Evolutionary conservation across 768 basidiomycete species (phyloP).

Genomic region (Epithele typhae): DNA sequence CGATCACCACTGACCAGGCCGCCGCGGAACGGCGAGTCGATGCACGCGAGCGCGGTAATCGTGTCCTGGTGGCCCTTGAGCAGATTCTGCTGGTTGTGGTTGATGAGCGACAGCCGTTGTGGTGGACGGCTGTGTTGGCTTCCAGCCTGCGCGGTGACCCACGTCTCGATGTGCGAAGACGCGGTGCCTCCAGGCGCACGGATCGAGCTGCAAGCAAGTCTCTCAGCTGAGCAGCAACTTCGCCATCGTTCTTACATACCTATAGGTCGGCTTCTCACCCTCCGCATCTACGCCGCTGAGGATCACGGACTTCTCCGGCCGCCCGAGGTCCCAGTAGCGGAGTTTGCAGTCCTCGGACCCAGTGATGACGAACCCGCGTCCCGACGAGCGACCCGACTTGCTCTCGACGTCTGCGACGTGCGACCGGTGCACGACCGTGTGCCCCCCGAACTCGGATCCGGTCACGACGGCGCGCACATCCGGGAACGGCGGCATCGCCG

Average conservation of each 20-base stretch:
- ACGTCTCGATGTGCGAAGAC: conserved; percentile 60
- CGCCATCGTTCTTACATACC: conserved; percentile 37
- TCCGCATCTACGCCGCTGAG: conserved; percentile 79
- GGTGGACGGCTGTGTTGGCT: conserved; percentile 61
- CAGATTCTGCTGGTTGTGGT: conserved; percentile 78
- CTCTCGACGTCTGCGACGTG: conserved; percentile 21
- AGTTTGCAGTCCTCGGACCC: conserved; percentile 90
- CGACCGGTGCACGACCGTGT: conserved; percentile 37
- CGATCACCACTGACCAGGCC: conserved; percentile 91
- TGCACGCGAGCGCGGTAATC: conserved; percentile 77
- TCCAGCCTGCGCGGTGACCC: conserved; percentile 40
- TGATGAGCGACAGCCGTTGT: conserved; percentile 73
- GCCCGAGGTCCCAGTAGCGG: conserved; percentile 82
- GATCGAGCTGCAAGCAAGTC: conserved; percentile 24
- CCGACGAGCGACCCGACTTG: conserved; percentile 34
- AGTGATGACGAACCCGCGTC: conserved; percentile 73
- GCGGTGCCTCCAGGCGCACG: conserved; percentile 40
- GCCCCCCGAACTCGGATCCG: conserved; percentile 76
- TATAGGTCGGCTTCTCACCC: conserved; percentile 71
- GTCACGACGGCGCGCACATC: conserved; percentile 69
- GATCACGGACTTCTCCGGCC: conserved; percentile 67
- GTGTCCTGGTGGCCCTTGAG: conserved; percentile 88
- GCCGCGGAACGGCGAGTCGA: conserved; percentile 91
- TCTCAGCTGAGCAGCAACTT: conserved; percentile 1
- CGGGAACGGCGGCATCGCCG: conserved; percentile 45